Conservation (phyloP, 495 filamentous ascomycete genomes). For the Annulohypoxylon moriforme region DNA sequence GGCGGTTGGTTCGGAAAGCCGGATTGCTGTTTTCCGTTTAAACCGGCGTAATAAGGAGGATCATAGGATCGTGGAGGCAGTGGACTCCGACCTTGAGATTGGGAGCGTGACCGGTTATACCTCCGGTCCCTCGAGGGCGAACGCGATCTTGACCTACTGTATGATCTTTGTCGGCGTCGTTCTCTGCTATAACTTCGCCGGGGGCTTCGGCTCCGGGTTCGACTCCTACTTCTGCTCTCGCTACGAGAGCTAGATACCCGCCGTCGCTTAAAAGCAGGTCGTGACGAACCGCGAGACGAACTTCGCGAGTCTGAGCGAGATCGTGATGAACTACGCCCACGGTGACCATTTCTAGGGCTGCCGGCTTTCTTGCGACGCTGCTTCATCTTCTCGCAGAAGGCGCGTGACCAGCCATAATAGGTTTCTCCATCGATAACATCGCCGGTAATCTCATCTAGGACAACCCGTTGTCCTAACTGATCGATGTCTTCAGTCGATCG, state of each 20-base stretch:
- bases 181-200: constrained; percentile 62
- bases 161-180: constrained; percentile 52
- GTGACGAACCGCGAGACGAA: constrained; percentile 47
- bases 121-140: constrained; percentile 45
- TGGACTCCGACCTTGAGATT: constrained; percentile 54
- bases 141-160: constrained; percentile 49
- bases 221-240: constrained; percentile 27
- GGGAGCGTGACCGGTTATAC: constrained; percentile 50
- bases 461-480: constrained; percentile 75
- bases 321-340: constrained; percentile 43
- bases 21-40: constrained; percentile 43
- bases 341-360: constrained; percentile 26
- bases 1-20: constrained; percentile 34
- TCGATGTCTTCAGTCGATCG: constrained; percentile 67
- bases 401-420: constrained; percentile 88
- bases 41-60: constrained; percentile 42
- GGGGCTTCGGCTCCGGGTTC: constrained; percentile 25
- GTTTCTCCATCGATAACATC: constrained; percentile 71
- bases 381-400: constrained; percentile 86
- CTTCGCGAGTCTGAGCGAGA: constrained; percentile 51
- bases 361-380: constrained; percentile 59
- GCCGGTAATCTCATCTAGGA: constrained; percentile 69
- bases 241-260: constrained; percentile 47
- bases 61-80: constrained; percentile 42
- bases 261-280: constrained; percentile 48